Evolutionary conservation across 768 basidiomycete species (phyloP).

Genomic region (Agaricus blazei): DNA sequence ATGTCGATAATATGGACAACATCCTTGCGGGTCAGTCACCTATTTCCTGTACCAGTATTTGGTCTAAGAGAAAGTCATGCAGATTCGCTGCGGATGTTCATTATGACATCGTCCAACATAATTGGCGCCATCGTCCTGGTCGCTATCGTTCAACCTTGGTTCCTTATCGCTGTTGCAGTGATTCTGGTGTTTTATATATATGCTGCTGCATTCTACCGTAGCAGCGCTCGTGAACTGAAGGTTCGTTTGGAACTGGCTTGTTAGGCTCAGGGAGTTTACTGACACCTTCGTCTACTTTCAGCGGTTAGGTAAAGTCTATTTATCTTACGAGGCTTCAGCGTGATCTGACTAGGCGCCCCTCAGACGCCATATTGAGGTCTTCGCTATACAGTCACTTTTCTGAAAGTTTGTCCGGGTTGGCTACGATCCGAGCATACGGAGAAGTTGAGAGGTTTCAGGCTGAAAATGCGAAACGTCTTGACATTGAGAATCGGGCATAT

Average conservation of each 20-base stretch:
- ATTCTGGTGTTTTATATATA: conserved; percentile 61
- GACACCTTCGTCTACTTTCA: conserved; percentile 18
- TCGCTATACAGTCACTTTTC: conserved; percentile 91
- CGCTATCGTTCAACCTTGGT: conserved; percentile 76
- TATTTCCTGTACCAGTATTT: neutral
- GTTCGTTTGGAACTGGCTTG: conserved; percentile 23
- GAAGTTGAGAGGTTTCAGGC: conserved; percentile 69
- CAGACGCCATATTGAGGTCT: conserved; percentile 81
- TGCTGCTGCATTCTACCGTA: conserved; percentile 77
- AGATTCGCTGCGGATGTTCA: conserved; percentile 74
- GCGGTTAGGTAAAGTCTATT: conserved; percentile 44
- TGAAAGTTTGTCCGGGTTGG: conserved; percentile 80
- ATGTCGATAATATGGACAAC: conserved; percentile 81
- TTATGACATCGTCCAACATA: conserved; percentile 57
- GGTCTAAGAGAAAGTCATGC: neutral
- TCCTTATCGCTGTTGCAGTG: conserved; percentile 67
- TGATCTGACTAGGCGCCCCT: neutral
- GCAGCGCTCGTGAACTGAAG: conserved; percentile 85
- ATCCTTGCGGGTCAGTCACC: conserved; percentile 43
- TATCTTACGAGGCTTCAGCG: neutral
- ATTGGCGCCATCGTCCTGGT: conserved; percentile 77
- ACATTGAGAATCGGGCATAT: conserved; percentile 87
- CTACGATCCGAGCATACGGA: conserved; percentile 86
- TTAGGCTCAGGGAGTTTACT: neutral
- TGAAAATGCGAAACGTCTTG: conserved; percentile 72